Base-by-base conservation (phyloP, 352 stramenopile genomes). In the Phytophthora tentaculata region DNA sequence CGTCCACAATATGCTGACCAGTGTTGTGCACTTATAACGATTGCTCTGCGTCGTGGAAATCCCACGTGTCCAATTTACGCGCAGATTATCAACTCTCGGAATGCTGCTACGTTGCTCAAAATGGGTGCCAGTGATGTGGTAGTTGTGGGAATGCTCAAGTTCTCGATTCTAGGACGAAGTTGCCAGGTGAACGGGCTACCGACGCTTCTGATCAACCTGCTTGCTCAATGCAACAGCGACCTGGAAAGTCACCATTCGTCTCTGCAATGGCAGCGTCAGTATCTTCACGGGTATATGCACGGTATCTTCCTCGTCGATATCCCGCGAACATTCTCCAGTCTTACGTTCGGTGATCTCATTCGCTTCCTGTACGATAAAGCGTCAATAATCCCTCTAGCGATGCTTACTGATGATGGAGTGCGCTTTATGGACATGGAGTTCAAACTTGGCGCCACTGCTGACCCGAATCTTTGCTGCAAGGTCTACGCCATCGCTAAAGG, bases 391-490 rank as follows among this genome's bases (percentile, higher is more conserved):
- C 81, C 80, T 3, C 29, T 94, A 8, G 86, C 84, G 0, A 83
- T 94, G 71, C 73, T 92, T 0, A 89, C 81, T 0, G 83, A 89
- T 17, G 75, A 84, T 41, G 80, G 83, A 10, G 83, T 90, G 14
- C 74, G 87, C 44, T 86, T 92, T 23, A 77, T 91, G 12, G 84
- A 92, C 48, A 84, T 89, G 69, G 83, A 91, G 13, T 94, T 92
- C 65, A 94, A 94, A 58, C 64, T 94, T 7, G 86, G 86, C 2
- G 81, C 70, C 1, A 91, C 83, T 0, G 83, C 86, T 1, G 86
- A 94, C 35, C 86, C 86, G 5, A 92, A 90, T 41, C 28, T 91
- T 43, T 94, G 86, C 63, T 92, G 86, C 68, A 94, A 92, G 39
- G 79, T 94, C 19, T 94, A 91, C 50, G 83, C 80, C 2, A 82